Evolutionary conservation across 495 filamentous ascomycete species (phyloP), one percentile per base, ranked within the genome.

Genomic region (Penicillium lagena): DNA sequence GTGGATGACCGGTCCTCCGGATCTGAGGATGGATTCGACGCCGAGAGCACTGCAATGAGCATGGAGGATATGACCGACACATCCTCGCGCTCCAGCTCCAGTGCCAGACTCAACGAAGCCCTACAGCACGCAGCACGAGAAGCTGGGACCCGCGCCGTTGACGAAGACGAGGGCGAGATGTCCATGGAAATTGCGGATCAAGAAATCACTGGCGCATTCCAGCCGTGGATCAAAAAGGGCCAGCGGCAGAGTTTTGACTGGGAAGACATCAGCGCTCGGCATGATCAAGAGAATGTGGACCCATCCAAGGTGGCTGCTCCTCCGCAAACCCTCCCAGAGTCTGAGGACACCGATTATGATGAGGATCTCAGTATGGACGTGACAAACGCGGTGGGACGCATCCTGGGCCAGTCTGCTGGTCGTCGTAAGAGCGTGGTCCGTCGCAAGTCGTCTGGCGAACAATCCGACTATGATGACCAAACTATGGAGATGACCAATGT

Each of bases 341-440:
- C 54, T 2, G 55, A 70, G 50, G 60, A 58, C 4, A 54, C 46
- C 12, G 52, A 72, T 12, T 58, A 59, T 13, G 74, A 77, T 32
- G 83, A 86, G 44, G 85, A 88, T 28, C 76, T 88, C 59, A 87
- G 83, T 9, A 89, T 90, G 86, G 89, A 96, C 45, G 79, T 95
- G 39, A 95, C 90, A 1, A 78, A 74, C 45, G 86, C 81, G 10
- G 65, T 96, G 45, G 91, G 91, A n/a, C 77, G 82, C 4, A 96
- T 97, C 39, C 64, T 90, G 27, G 66, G 75, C n/a, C 70, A 72
- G 33, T 46, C 60, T 44, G 62, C 55, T 17, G 58, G 52, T 29
- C 56, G 47, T 37, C 59, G 63, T 28, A 53, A 66, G 47, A 71
- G 64, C 37, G 42, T 46, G 12, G 44, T 52, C 35, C 64, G 58